Evolutionary conservation across 352 stramenopile genomes (phyloP), one percentile per base, ranked within the genome.

Genomic region (Phytophthora gonapodyides): DNA sequence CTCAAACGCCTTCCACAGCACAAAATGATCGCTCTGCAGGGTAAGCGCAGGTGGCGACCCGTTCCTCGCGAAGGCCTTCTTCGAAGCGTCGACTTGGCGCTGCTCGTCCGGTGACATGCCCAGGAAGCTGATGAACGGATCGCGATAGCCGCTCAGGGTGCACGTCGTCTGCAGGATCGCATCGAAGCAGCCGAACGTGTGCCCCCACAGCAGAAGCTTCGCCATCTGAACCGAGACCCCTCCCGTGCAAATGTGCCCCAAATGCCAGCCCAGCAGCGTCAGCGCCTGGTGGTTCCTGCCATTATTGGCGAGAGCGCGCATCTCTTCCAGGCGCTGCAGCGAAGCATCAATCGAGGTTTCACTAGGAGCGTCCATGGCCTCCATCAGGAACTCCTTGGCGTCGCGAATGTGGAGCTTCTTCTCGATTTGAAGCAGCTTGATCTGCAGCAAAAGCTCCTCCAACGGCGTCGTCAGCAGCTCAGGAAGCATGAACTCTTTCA

Each of bases 361-460:
- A 10, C 81, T 90, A 0, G 97, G 97, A 13, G 97, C 90, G 54
- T 99, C 88, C 53, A 99, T 89, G 9, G 95, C 96, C 31, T 96
- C 79, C 19, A 82, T 57, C 19, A 99, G 66, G 58, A 99, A 98
- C 16, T 76, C 69, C 57, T 89, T 89, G 12, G 78, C 76, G 42
- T 87, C 71, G 30, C 65, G 59, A 43, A 91, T 89, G 34, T 84
- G 69, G 5, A 92, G 73, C 65, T 91, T 90, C 57, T 88, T 80
- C 19, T 92, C 81, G 24, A 89, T 79, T 55, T 89, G 77, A 16
- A 93, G 63, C 30, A 94, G 70, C 45, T 88, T 91, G 35, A 93
- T 86, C 44, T 91, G 78, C 24, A 94, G 65, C 51, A 93, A 52
- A 6, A 93, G 55, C 55, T 93, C 80, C 40, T 94, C 85, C 21